A percentile compares a stretch with the other conserved stretches of the same genome.
phyloP scores from a whole-genome alignment of 495 filamentous ascomycete species.

The Niebla homalea region DNA sequence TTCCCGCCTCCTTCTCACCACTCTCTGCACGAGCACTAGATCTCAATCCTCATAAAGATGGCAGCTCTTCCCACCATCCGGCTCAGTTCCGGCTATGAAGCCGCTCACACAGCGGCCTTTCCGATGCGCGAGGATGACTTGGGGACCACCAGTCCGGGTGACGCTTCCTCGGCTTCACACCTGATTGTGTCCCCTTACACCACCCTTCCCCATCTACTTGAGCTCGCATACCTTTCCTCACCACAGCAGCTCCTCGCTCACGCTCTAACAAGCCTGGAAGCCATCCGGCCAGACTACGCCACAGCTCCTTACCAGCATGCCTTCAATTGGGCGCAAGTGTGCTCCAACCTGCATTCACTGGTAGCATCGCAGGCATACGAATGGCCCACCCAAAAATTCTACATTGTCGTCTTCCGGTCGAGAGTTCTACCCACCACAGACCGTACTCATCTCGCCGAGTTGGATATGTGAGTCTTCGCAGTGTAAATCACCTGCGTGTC shows the following conservation, averaged over 20 bases:
- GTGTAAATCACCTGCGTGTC: no score
- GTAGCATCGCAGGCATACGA: slow-evolving; percentile 24
- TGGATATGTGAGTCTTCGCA: slow-evolving; percentile 39
- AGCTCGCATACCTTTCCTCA: slow-evolving; percentile 47
- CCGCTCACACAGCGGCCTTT: background rate
- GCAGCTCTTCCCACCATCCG: no score
- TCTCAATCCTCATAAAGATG: no score
- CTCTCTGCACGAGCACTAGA: no score
- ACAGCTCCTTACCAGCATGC: slow-evolving; percentile 57
- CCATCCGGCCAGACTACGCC: slow-evolving; percentile 57
- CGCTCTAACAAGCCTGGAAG: slow-evolving; percentile 49
- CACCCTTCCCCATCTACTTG: slow-evolving; percentile 51
- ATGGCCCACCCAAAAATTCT: slow-evolving; percentile 58
- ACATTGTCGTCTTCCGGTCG: slow-evolving; percentile 72
- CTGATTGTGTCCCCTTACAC: slow-evolving; percentile 63
- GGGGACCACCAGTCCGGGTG: no score
- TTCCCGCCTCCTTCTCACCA: no score
- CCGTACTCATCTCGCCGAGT: slow-evolving; percentile 42
- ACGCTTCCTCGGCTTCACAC: background rate
- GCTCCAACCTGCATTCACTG: slow-evolving; percentile 38
- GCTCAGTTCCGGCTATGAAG: no score
- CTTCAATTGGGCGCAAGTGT: slow-evolving; percentile 64
- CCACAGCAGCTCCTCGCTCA: slow-evolving; percentile 56
- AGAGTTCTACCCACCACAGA: slow-evolving; percentile 47
- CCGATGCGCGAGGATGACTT: no score